Evolutionary conservation across 805 yeast species (phyloP), one percentile per base, ranked within the genome.

Genomic region (Henningerozyma blattae): DNA sequence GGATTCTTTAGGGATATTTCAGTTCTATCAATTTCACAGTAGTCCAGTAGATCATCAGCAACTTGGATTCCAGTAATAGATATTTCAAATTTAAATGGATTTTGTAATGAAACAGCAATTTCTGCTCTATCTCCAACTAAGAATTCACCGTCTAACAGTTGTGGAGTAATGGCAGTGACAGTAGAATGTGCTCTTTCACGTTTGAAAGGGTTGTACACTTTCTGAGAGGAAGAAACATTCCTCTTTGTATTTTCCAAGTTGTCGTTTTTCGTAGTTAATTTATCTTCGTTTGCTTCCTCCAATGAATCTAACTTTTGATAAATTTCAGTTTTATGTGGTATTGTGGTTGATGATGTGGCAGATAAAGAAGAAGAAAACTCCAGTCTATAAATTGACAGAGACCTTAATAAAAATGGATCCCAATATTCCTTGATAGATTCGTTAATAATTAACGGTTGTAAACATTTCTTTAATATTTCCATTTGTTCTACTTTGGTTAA

Each of bases 41-140:
- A 47, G 19, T 58, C 56, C 5, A 54, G 40, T 14, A 59, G 53
- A 1, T 42, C 34, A 4, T 58, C 45, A 4, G 46, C 42, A 2
- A 78, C 55, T 26, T 58, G 46, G 3, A 79, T 48, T 20, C 67
- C 67, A 15, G 63, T 61, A 4, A 87, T 58, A 26, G 72, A 76
- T 12, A 87, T 59, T 28, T 78, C 84, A 53, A 83, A 84, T 5
- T 71, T 70, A 57, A 74, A 84, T 7, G 95, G 94, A 50, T 89
- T 89, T 48, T 80, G 86, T 7, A 87, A 47, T 3, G 63, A 58
- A 2, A 83, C 58, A 5, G 61, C 50, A 14, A 81, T 60, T 36
- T 74, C 79, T 10, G 72, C 68, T 4, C 69, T 61, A 34, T 85
- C 94, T 22, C 75, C 81, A 14, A 76, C 75, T 5, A 75, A 43